Base-by-base conservation (phyloP, 169 alveolate species). In the Eimeria sp. region DNA sequence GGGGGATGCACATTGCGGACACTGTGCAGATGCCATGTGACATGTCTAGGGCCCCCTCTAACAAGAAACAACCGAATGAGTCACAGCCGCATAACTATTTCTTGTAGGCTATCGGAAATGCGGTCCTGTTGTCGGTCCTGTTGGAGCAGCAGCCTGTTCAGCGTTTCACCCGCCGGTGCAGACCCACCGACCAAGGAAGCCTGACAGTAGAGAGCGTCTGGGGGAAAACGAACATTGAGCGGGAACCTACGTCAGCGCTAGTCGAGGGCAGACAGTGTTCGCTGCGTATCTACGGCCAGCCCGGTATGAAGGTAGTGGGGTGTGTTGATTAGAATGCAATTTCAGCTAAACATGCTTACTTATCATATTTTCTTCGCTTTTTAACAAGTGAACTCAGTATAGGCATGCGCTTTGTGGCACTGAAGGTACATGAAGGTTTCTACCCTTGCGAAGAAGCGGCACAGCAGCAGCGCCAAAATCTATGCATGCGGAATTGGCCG, bases 401-500 rank as follows among this genome's bases (percentile, higher is more conserved):
- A 74, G 1, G 16, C 83, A 40, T 72, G 82, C 30, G 4, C 52
- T 3, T 40, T 0, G 20, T 30, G 30, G 56, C 56, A 37, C 83
- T 33, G 56, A 74, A 23, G 54, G 83, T 40, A 40, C 58, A 30
- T 20, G 56, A 8, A 40, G 33, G 8, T 2, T 49, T 52, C 46
- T 13, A n/a, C 68, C 49, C 11, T 10, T 25, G 58, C 46, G 2
- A 54, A 6, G 49, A 4, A 27, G 88, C 23, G 66, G 66, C 49
- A 78, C 52, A 23, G 88, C 52, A 18, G 88, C 14, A 78, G 68
- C 68, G 64, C 33, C 88, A 27, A 11, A 23, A 25, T 43, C 20
- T 66, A 27, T 43, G 88, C 88, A 78, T 78, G 88, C 88, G 66
- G 27, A 30, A 49, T 30, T n/a, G 46, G 60, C 46, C 33, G 58